These are phyloP conservation scores for Colletotrichum simmondsii DNA, from an alignment of 2,329 filamentous ascomycete genomes.

Conservation along the genomic window DNA sequence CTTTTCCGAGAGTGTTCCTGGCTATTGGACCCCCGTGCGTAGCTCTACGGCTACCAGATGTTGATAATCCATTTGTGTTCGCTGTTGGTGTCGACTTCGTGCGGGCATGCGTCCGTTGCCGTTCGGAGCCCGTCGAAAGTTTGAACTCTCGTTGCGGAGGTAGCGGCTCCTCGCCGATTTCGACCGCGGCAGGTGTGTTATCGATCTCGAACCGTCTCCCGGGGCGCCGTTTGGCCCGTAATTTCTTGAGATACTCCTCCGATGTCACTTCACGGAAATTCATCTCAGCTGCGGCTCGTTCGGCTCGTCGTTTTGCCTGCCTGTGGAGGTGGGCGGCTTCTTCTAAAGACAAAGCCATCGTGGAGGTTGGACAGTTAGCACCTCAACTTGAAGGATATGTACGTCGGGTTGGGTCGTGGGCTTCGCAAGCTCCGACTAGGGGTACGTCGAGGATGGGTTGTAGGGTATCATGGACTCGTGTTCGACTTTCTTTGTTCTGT, in stretches of 20 bases:
- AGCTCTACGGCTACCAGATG: background rate
- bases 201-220: constrained; percentile 14
- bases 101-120: background rate
- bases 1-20: background rate
- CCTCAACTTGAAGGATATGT: background rate
- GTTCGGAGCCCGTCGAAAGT: background rate
- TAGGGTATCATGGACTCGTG: background rate
- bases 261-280: constrained; percentile 23
- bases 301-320: constrained; percentile 25
- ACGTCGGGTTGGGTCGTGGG: background rate
- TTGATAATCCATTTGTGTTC: background rate
- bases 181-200: constrained; percentile 20
- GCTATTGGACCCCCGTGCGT: background rate
- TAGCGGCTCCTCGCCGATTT: constrained; percentile 13
- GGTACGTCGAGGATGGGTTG: too few species aligned
- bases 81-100: background rate
- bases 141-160: background rate
- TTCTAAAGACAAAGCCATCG: constrained; percentile 20
- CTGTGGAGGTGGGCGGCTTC: constrained; percentile 20
- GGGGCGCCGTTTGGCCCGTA: constrained; percentile 24
- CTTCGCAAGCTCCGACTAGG: background rate
- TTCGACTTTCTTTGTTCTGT: background rate
- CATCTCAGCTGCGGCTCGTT: constrained; percentile 29
- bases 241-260: constrained; percentile 20
- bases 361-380: background rate